Evolutionary conservation across 1,284 basidiomycete genomes (phyloP), one percentile per base, ranked within the genome.

Genomic region (Cutaneotrichosporon mucoides): DNA sequence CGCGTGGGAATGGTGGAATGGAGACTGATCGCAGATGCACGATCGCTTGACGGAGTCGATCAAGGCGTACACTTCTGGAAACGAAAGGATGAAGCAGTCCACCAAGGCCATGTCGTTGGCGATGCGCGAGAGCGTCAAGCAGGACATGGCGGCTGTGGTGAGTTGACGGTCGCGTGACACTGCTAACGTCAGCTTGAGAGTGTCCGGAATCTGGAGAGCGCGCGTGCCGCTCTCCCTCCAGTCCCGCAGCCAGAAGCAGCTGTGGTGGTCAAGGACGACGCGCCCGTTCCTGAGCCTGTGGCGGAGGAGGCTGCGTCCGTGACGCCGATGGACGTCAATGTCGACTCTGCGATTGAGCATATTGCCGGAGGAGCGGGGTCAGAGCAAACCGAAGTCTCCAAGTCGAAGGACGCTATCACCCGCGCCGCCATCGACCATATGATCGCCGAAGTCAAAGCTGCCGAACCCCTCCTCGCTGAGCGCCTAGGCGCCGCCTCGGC

Each of bases 21-120:
- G 16, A 45, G 44, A 45, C 46, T 47, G 5, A 47, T 15, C 2
- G 2, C 15, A 47, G 46, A 35, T 47, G 16, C 46, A 47, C 10
- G 46, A 47, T 4, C 46, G 15, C 2, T 11, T 47, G 10, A 6
- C 1, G 1, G 15, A 47, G 15, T 10, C 16, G 8, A 15, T 8
- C 8, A 2, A 4, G 6, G 8, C 46, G 33, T 45, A n/a, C 24
- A 2, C 15, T 37, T 36, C 4, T 2, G 35, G 48, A 34, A 45
- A 36, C n/a, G 42, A 53, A n/a, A 53, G 24, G 42, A 12, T 53
- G 35, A n/a, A 13, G 33, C 55, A 51, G 55, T 45, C 48, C 7
- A 24, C 42, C 10, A 49, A 56, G 48, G 35, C n/a, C 4, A 44
- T 49, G 42, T 33, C 42, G 11, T 5, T 15, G 5, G 33, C 48